A percentile compares a stretch with the other conserved stretches of the same genome.
These are phyloP conservation scores for Chaetomiaceae sp. DNA, from an alignment of 2,329 filamentous ascomycete species.

Conservation along the genomic window DNA sequence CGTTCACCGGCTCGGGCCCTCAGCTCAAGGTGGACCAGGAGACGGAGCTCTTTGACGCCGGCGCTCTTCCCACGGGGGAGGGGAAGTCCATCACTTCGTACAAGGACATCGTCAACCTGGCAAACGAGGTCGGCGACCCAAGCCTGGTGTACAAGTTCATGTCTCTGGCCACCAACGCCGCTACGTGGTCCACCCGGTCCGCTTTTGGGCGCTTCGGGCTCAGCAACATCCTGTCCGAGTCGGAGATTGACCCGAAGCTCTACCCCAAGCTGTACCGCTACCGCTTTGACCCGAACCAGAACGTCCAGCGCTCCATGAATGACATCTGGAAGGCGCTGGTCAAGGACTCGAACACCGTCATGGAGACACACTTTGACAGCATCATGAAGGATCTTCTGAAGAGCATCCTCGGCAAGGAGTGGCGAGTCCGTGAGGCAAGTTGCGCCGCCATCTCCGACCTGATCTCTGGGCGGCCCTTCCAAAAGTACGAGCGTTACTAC, in stretches of 20 bases:
- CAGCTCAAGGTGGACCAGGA: conserved; percentile 81
- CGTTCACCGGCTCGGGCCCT: conserved; percentile 74
- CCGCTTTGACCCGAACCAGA: conserved; percentile 88
- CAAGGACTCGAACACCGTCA: conserved; percentile 72
- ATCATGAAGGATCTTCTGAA: conserved; percentile 85
- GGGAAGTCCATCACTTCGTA: conserved; percentile 90
- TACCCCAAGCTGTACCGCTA: conserved; percentile 95
- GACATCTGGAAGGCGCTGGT: conserved; percentile 97
- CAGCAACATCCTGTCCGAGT: conserved; percentile 86
- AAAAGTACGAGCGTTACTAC: conserved; percentile 79
- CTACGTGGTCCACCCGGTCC: conserved; percentile 94
- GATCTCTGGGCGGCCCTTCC: conserved; percentile 71
- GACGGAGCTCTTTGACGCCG: conserved; percentile 89
- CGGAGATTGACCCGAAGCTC: conserved; percentile 82
- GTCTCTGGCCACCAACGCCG: conserved; percentile 92
- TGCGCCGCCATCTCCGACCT: conserved; percentile 87
- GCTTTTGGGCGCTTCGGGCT: conserved; percentile 93
- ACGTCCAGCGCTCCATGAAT: conserved; percentile 93
- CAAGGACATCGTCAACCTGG: conserved; percentile 92
- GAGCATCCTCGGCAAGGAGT: conserved; percentile 85
- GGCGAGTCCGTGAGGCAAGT: conserved; percentile 87
- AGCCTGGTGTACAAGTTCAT: conserved; percentile 98
- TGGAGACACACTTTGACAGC: conserved; percentile 77
- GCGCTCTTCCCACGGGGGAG: conserved; percentile 83
- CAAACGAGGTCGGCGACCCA: conserved; percentile 94